A percentile compares a stretch with the other conserved stretches of the same genome.
These are phyloP conservation scores for Botryotinia narcissicola DNA, from an alignment of 2,329 filamentous ascomycete species.

Conservation along the genomic window DNA sequence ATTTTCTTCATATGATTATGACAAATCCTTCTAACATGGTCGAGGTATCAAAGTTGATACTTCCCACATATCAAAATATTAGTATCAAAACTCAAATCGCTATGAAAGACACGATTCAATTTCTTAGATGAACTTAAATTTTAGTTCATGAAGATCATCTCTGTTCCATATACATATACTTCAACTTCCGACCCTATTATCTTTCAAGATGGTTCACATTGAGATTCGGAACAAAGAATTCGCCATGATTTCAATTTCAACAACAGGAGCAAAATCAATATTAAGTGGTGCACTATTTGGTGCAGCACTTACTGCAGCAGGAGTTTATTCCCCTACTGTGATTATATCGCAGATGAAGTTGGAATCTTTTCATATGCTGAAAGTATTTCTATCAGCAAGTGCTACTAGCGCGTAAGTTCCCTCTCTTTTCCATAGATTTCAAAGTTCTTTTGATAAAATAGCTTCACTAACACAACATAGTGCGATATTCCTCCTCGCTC, in stretches of 20 bases:
- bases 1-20: neutral
- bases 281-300: slow-evolving; percentile 56
- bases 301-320: slow-evolving; percentile 57
- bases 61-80: slow-evolving; percentile 1
- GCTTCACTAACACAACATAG: neutral
- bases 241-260: slow-evolving; percentile 17
- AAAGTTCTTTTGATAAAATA: neutral
- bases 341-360: slow-evolving; percentile 61
- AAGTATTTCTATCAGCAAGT: slow-evolving; percentile 61
- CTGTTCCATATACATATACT: neutral
- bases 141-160: slow-evolving; percentile 4
- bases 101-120: neutral
- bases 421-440: neutral
- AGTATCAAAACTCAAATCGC: slow-evolving; percentile 1
- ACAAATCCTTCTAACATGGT: slow-evolving; percentile 7
- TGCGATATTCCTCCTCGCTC: slow-evolving; percentile 42
- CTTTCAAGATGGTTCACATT: neutral
- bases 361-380: slow-evolving; percentile 63
- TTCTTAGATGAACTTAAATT: neutral
- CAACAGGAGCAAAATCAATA: slow-evolving; percentile 13
- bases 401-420: slow-evolving; percentile 57
- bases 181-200: neutral
- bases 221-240: neutral
- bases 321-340: slow-evolving; percentile 58
- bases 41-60: slow-evolving; percentile 15